Base-by-base conservation (phyloP, 768 basidiomycete genomes). In the Xerocomellus amylosporus region DNA sequence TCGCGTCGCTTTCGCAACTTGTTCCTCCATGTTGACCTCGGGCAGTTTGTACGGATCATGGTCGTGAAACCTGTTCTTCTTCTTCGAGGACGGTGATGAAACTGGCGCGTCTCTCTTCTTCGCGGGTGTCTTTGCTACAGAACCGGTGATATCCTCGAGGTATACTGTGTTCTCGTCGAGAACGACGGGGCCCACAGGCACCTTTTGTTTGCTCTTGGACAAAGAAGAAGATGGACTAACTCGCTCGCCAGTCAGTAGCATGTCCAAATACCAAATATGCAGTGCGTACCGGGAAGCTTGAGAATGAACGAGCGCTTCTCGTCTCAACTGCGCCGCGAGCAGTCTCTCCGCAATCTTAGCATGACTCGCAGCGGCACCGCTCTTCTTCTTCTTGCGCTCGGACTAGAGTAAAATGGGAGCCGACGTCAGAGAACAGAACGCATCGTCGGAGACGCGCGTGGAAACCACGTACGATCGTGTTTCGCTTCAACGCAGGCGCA, bases 21-120 rank as follows among this genome's bases (percentile, higher is more conserved):
- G 77, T 40, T 79, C 80, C 37, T 86, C 83, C 58, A 95, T 62
- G 58, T 93, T 77, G 48, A 95, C 77, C 20, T 88, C 87, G 2
- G 97, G 97, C 13, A 99, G 79, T n/a, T 75, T 83, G 70, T 99
- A 99, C 17, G 95, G 94, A 68, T 99, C 97, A 61, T 90, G 85
- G 65, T 90, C 86, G 56, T 82, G 75, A 66, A 85, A 88, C 56
- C 80, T 81, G 56, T 70, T 74, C 69, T 84, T 87, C 70, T 82
- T 86, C 50, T 73, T 75, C 2, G 85, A 77, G 30, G 79, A 81
- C 14, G 73, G 71, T 1, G 81, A 75, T 2, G 80, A 72, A 17
- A 75, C 71, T 5, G 70, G 60, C 14, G 30, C 54, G 14, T 59
- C 61, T 44, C 58, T 65, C 30, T 51, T 64, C 55, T 60, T 63